Percentiles rank a stretch among this genome's conserved stretches.
Conservation (phyloP, 2,329 filamentous ascomycete genomes). For the Phoma herbarum region DNA sequence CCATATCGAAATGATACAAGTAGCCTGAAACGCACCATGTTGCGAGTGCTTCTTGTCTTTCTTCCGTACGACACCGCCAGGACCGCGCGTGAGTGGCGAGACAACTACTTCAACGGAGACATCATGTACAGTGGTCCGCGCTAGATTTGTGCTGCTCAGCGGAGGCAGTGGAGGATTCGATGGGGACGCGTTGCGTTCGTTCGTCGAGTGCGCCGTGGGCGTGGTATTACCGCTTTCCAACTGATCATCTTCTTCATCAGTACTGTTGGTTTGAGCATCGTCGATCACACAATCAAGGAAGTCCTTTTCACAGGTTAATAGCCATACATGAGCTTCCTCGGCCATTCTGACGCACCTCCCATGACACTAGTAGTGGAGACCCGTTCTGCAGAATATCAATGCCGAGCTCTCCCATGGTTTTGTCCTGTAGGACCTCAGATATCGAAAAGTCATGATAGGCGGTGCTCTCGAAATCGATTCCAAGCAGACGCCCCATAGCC, state of each 20-base stretch:
- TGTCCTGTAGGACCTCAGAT: constrained; percentile 69
- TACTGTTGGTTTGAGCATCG: constrained; percentile 38
- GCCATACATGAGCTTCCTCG: not conserved
- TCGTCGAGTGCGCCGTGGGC: constrained; percentile 34
- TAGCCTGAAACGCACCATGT: constrained; percentile 63
- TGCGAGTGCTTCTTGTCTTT: constrained; percentile 27
- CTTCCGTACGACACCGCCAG: constrained; percentile 23
- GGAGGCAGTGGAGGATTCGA: constrained; percentile 27
- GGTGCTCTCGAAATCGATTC: constrained; percentile 60
- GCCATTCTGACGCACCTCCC: constrained; percentile 53
- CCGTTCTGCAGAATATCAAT: constrained; percentile 78
- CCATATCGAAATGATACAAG: constrained; percentile 82
- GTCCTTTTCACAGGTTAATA: constrained; percentile 38
- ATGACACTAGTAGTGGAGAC: constrained; percentile 59
- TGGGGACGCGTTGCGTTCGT: constrained; percentile 14
- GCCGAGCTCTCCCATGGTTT: constrained; percentile 73
- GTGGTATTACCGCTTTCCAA: constrained; percentile 41
- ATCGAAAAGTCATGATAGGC: constrained; percentile 56
- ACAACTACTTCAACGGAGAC: constrained; percentile 74
- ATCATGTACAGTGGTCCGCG: constrained; percentile 61
- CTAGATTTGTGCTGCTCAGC: constrained; percentile 49
- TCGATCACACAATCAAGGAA: constrained; percentile 56
- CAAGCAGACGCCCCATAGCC: constrained; percentile 75
- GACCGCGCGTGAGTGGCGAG: constrained; percentile 51
- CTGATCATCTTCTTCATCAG: constrained; percentile 25